Evolutionary conservation across 2,329 filamentous ascomycete genomes (phyloP).

Genomic region (Penicillium italicum): DNA sequence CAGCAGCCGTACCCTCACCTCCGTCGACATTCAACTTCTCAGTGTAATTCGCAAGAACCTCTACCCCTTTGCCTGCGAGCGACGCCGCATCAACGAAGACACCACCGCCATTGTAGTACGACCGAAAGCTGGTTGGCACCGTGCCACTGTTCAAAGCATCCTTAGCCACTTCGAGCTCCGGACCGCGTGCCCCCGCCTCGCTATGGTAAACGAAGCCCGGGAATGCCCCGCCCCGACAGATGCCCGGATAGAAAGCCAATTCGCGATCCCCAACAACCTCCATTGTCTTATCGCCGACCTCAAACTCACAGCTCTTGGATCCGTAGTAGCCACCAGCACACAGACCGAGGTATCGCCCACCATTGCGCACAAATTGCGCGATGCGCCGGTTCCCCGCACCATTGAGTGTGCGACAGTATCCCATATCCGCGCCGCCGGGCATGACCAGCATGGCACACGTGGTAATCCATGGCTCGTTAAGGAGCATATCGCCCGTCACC

Average conservation of each 20-base stretch:
- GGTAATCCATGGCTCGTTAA: constrained; percentile 87
- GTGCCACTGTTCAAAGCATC: constrained; percentile 53
- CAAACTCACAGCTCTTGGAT: constrained; percentile 77
- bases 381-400: constrained; percentile 84
- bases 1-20: constrained; percentile 69
- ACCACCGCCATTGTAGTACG: constrained; percentile 93
- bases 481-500: constrained; percentile 69
- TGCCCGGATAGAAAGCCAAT: constrained; percentile 81
- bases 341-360: constrained; percentile 83
- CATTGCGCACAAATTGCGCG: constrained; percentile 75
- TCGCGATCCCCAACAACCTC: constrained; percentile 85
- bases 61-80: constrained; percentile 61
- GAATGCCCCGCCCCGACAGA: constrained; percentile 81
- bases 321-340: constrained; percentile 96
- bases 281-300: constrained; percentile 74
- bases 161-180: constrained; percentile 62
- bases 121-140: constrained; percentile 61
- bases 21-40: constrained; percentile 72
- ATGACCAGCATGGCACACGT: constrained; percentile 87
- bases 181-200: constrained; percentile 76
- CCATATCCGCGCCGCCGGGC: constrained; percentile 89
- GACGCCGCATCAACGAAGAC: constrained; percentile 78
- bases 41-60: constrained; percentile 77
- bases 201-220: constrained; percentile 85
- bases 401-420: constrained; percentile 83